Conservation (phyloP, 2,329 filamentous ascomycete species). For the Fusarium sp. region DNA sequence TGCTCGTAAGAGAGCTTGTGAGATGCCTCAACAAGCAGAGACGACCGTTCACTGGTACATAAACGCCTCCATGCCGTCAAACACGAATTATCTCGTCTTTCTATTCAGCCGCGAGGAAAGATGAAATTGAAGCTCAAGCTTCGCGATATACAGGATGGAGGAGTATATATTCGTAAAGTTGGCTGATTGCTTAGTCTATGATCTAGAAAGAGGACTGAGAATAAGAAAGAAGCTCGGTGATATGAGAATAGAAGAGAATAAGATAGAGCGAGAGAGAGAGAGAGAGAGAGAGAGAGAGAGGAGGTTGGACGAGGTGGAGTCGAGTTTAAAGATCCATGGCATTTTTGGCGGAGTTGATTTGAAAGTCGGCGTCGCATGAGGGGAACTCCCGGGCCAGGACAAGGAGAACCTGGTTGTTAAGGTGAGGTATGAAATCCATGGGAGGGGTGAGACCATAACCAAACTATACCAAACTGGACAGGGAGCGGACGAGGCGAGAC, state of each 20-base stretch:
- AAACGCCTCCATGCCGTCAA: slow-evolving; percentile 39
- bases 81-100: slow-evolving; percentile 18
- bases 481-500: slow-evolving; percentile 24
- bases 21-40: slow-evolving; percentile 37
- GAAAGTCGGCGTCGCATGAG: slow-evolving; percentile 28
- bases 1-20: slow-evolving; percentile 26
- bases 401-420: slow-evolving; percentile 36
- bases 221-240: slow-evolving; percentile 11
- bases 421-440: slow-evolving; percentile 32
- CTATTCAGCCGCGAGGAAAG: slow-evolving; percentile 5
- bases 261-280: background rate
- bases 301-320: slow-evolving; percentile 42
- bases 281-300: background rate
- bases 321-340: slow-evolving; percentile 42
- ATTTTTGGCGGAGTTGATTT: slow-evolving; percentile 32
- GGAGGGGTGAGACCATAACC: slow-evolving; percentile 36
- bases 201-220: background rate
- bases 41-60: slow-evolving; percentile 35
- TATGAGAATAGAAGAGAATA: slow-evolving; percentile 28
- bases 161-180: background rate
- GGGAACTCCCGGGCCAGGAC: slow-evolving; percentile 31
- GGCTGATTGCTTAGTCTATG: slow-evolving; percentile 6
- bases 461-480: slow-evolving; percentile 14
- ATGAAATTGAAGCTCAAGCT: background rate
- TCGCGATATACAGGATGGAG: background rate